Conservation (phyloP, 352 stramenopile genomes). For the Globisporangium acanthophoron region DNA sequence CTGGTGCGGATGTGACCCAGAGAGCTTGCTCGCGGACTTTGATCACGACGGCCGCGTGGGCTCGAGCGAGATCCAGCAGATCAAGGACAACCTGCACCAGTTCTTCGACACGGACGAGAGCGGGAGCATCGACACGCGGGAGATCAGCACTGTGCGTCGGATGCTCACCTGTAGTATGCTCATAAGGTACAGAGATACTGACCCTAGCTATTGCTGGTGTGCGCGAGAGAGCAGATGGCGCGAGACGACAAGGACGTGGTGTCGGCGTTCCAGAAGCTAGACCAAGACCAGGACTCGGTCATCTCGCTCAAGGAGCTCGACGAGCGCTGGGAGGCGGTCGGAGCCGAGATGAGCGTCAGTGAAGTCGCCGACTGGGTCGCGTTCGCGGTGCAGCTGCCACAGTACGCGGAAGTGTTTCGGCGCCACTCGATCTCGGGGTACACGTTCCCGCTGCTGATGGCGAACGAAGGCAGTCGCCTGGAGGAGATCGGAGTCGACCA, state of each 20-base stretch:
- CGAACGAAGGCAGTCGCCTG: constrained; percentile 64
- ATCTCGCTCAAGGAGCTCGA: constrained; percentile 83
- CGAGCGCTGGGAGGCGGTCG: constrained; percentile 69
- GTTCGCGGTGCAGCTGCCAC: constrained; percentile 72
- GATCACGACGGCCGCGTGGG: constrained; percentile 74
- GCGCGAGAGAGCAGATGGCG: constrained; percentile 21
- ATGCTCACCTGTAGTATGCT: background rate
- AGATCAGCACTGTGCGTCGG: constrained; percentile 48
- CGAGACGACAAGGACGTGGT: constrained; percentile 61
- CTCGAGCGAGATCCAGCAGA: constrained; percentile 65
- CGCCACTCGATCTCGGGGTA: constrained; percentile 81
- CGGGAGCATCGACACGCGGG: constrained; percentile 61
- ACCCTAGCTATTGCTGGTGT: background rate
- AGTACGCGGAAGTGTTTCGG: constrained; percentile 77
- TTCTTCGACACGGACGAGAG: constrained; percentile 77
- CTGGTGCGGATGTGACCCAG: constrained; percentile 12
- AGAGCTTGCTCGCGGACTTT: constrained; percentile 75
- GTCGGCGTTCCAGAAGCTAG: constrained; percentile 68
- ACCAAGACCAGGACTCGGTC: constrained; percentile 70
- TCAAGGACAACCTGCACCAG: constrained; percentile 80
- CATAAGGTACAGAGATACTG: too few relatives aligned
- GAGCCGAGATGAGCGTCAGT: constrained; percentile 81
- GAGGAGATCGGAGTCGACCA: constrained; percentile 68
- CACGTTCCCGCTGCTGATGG: constrained; percentile 84
- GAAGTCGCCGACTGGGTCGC: constrained; percentile 82